These are phyloP conservation scores for Penicillium sp. DNA, from an alignment of 2,329 filamentous ascomycete genomes.

Conservation along the genomic window DNA sequence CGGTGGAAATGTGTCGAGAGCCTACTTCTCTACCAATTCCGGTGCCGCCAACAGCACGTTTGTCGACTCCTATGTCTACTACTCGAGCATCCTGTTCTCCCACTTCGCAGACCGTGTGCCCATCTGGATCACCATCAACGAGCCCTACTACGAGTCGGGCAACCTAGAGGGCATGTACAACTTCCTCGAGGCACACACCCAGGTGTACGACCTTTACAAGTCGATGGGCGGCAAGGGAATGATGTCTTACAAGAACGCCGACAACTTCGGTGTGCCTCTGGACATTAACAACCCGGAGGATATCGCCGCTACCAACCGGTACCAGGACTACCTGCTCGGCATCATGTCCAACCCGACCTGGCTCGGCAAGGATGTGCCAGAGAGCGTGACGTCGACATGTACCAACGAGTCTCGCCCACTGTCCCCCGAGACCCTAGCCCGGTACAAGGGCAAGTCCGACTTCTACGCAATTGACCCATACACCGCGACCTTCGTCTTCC, in stretches of 20 bases:
- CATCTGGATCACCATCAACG: slow-evolving; percentile 45
- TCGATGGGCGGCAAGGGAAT: no score
- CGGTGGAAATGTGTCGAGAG: slow-evolving; percentile 11
- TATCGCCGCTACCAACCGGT: slow-evolving; percentile 29
- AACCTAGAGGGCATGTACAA: slow-evolving; percentile 42
- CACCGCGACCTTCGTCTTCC: slow-evolving; percentile 54
- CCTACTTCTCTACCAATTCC: slow-evolving; percentile 24
- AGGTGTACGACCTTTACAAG: slow-evolving; percentile 43
- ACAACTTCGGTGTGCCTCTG: slow-evolving; percentile 53
- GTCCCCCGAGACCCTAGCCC: no score
- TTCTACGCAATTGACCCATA: slow-evolving; percentile 61
- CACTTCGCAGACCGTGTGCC: slow-evolving; percentile 40
- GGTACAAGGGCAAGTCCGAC: slow-evolving; percentile 41
- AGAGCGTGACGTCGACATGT: slow-evolving; percentile 47
- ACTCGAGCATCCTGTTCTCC: no score
- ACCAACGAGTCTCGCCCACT: slow-evolving; percentile 42
- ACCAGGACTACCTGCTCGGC: slow-evolving; percentile 37
- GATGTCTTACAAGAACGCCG: slow-evolving; percentile 37
- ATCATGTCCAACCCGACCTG: slow-evolving; percentile 47
- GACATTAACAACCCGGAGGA: slow-evolving; percentile 31
- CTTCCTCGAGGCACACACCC: slow-evolving; percentile 46
- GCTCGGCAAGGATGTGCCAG: slow-evolving; percentile 46
- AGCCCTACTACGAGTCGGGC: slow-evolving; percentile 32
- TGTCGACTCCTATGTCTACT: no score
- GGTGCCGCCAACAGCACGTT: slow-evolving; percentile 5